These are phyloP conservation scores for Hibiscus trionum DNA, from an alignment of 345 rosid species.

Conservation along the genomic window DNA sequence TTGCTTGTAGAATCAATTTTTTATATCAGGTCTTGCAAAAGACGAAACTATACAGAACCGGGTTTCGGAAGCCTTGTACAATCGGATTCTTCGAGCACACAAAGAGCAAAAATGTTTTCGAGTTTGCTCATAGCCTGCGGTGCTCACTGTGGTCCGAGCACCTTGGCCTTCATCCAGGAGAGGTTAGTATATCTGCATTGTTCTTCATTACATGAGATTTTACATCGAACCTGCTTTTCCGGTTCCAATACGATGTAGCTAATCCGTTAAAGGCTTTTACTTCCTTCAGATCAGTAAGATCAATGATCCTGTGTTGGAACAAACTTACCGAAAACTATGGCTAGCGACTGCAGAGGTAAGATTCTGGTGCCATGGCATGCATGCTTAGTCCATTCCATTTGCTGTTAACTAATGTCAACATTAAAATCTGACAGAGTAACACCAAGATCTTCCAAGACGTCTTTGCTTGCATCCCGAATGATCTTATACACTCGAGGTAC, in stretches of 20 bases:
- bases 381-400: neutral
- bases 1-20: slow-evolving; percentile 74
- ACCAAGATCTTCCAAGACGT: slow-evolving; percentile 59
- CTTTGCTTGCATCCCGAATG: slow-evolving; percentile 80
- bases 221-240: neutral
- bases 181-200: slow-evolving; percentile 35
- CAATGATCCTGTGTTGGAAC: slow-evolving; percentile 56
- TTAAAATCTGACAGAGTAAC: slow-evolving; percentile 36
- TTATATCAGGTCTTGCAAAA: slow-evolving; percentile 77
- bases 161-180: slow-evolving; percentile 60
- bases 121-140: slow-evolving; percentile 61
- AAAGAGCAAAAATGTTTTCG: slow-evolving; percentile 61
- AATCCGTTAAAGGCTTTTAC: neutral
- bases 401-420: neutral
- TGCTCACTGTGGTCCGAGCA: slow-evolving; percentile 86
- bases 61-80: slow-evolving; percentile 59
- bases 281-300: slow-evolving; percentile 44
- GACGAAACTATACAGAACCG: slow-evolving; percentile 81
- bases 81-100: slow-evolving; percentile 63
- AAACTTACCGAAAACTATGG: slow-evolving; percentile 69
- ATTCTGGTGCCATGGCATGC: neutral
- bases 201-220: neutral
- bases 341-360: slow-evolving; percentile 58
- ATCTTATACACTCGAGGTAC: slow-evolving; percentile 62
- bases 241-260: neutral